Conservation (phyloP, 2,329 filamentous ascomycete species). For the Colletotrichum australisinense region DNA sequence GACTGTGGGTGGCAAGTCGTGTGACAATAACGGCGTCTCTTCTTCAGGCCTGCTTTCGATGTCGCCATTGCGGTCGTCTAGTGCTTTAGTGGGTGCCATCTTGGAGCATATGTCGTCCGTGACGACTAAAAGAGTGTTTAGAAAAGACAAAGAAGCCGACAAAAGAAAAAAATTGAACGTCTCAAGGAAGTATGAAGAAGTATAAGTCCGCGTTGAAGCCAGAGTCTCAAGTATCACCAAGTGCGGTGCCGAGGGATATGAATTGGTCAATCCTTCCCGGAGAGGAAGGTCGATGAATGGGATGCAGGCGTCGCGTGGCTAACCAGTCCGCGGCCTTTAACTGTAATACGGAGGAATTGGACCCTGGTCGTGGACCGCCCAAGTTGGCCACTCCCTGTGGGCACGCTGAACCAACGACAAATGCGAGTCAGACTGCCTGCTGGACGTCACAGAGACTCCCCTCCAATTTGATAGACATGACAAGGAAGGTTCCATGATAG, state of each 20-base stretch:
- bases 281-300: conserved; percentile 21
- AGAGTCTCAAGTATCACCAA: neutral
- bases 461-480: neutral
- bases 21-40: conserved; percentile 33
- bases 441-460: neutral
- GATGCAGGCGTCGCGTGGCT: neutral
- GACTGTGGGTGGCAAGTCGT: conserved; percentile 35
- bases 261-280: neutral
- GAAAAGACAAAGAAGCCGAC: neutral
- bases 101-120: neutral
- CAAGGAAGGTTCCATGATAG: neutral
- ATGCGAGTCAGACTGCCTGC: conserved; percentile 15
- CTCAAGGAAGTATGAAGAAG: neutral
- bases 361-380: neutral
- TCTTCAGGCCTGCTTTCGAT: conserved; percentile 21
- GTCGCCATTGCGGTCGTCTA: conserved; percentile 2
- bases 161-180: neutral
- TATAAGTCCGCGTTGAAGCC: neutral
- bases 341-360: neutral
- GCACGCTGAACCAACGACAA: neutral
- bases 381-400: neutral
- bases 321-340: neutral
- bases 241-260: neutral
- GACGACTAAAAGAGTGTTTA: neutral
- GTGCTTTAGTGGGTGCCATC: conserved; percentile 6